phyloP scores from a whole-genome alignment of 1,284 basidiomycete genomes.

The Ganoderma sinense region DNA sequence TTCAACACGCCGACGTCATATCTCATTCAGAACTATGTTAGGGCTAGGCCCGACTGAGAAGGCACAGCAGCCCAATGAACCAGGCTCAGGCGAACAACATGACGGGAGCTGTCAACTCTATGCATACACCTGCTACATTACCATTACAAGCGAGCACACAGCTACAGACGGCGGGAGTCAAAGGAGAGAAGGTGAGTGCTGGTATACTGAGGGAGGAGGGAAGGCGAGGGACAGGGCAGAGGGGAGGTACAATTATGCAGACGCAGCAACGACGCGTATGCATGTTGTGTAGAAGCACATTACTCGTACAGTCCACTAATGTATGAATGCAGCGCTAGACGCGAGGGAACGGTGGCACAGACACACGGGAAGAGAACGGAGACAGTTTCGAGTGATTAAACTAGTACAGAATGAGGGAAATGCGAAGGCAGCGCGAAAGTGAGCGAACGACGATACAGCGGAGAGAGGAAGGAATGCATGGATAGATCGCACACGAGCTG shows the following conservation, averaged over 20 bases:
- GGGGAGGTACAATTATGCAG: slow-evolving; percentile 3
- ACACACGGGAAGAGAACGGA: slow-evolving; percentile 19
- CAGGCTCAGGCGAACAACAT: too few species aligned
- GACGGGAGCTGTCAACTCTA: slow-evolving; percentile 7
- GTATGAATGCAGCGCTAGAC: slow-evolving; percentile 7
- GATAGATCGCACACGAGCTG: neutral
- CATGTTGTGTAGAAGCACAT: slow-evolving; percentile 10
- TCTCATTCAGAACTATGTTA: neutral
- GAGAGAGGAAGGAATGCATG: neutral
- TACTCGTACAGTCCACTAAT: slow-evolving; percentile 10
- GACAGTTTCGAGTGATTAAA: slow-evolving; percentile 16
- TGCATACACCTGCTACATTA: slow-evolving; percentile 18
- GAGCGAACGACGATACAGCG: neutral
- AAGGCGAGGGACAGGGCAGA: neutral
- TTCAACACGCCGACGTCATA: neutral
- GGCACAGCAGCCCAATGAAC: neutral
- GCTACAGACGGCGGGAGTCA: neutral
- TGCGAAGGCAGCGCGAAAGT: neutral
- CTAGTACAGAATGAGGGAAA: neutral
- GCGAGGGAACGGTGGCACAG: neutral
- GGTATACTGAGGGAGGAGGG: neutral
- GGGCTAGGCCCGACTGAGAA: neutral
- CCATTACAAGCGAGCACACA: slow-evolving; percentile 14
- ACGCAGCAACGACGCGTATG: slow-evolving; percentile 4
- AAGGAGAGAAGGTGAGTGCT: neutral